Conservation (phyloP, 2,329 filamentous ascomycete species). For the Epicoccum nigrum region DNA sequence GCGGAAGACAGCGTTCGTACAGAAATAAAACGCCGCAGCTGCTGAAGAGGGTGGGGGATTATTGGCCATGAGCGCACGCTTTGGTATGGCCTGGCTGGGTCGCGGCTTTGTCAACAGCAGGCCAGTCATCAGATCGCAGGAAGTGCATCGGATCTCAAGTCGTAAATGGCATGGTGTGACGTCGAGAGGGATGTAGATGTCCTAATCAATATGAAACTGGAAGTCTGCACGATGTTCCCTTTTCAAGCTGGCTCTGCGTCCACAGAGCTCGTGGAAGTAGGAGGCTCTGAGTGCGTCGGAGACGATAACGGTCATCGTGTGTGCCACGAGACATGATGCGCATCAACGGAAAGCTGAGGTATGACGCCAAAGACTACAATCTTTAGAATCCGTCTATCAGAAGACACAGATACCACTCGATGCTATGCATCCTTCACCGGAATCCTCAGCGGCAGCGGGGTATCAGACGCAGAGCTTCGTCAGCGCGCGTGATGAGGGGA, state of each 20-base stretch:
- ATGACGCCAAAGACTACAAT: constrained; percentile 9
- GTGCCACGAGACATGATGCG: constrained; percentile 13
- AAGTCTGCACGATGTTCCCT: constrained; percentile 13
- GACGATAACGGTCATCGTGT: constrained; percentile 19
- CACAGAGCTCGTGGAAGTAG: constrained; percentile 11
- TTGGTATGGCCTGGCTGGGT: constrained; percentile 1
- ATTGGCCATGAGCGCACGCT: constrained; percentile 12
- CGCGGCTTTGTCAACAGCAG: neutral
- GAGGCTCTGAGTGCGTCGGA: neutral
- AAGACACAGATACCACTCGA: constrained; percentile 14
- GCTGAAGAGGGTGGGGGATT: constrained; percentile 10
- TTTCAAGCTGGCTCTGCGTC: constrained; percentile 11
- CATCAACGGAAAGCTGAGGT: constrained; percentile 2
- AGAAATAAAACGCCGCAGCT: neutral
- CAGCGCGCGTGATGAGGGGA: constrained; percentile 31
- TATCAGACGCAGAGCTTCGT: constrained; percentile 27
- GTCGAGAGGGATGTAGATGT: constrained; percentile 1
- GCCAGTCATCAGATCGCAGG: constrained; percentile 1
- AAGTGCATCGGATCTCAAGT: neutral
- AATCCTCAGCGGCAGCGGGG: constrained; percentile 26
- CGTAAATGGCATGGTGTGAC: constrained; percentile 1
- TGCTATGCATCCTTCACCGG: constrained; percentile 35
- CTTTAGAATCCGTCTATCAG: constrained; percentile 1
- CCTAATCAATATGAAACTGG: constrained; percentile 12
- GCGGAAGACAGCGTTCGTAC: constrained; percentile 1